Percentiles rank a stretch among this genome's conserved stretches.
Conservation (phyloP, 1,139 yeast genomes). For the Oligophagozyma castellii region DNA sequence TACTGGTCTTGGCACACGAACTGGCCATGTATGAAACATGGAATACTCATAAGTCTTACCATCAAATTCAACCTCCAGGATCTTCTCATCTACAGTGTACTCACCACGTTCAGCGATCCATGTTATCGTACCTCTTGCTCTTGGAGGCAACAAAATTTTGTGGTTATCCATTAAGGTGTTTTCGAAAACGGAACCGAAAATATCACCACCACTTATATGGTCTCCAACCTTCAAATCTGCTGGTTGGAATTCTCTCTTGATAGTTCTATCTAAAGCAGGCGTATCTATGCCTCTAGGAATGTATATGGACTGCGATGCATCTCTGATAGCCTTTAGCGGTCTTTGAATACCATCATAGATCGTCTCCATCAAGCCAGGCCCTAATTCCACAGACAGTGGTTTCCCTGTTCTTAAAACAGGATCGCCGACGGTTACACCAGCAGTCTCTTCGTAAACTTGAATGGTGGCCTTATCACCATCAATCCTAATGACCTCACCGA, state of each 20-base stretch:
- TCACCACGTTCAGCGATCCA: constrained; percentile 82
- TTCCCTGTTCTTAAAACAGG: constrained; percentile 97
- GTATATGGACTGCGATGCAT: constrained; percentile 76
- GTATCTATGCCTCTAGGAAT: constrained; percentile 98
- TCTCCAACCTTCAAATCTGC: constrained; percentile 76
- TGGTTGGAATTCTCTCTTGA: constrained; percentile 79
- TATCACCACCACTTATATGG: constrained; percentile 97
- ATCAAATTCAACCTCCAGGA: constrained; percentile 88
- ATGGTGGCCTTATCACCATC: constrained; percentile 94
- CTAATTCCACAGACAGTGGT: constrained; percentile 94
- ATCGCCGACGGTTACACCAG: constrained; percentile 98
- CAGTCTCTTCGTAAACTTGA: constrained; percentile 98
- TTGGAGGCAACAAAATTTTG: constrained; percentile 89
- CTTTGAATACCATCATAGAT: constrained; percentile 99
- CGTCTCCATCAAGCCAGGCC: constrained; percentile 98
- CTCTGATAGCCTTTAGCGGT: constrained; percentile 87
- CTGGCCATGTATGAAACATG: constrained; percentile 99
- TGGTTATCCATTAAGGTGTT: constrained; percentile 87
- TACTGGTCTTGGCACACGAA: constrained; percentile 97
- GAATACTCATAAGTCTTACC: constrained; percentile 71
- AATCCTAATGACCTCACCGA: constrained; percentile 96
- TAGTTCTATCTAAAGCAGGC: constrained; percentile 76
- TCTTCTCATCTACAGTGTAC: constrained; percentile 76
- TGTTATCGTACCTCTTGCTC: constrained; percentile 95
- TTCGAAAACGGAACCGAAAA: constrained; percentile 86